Evolutionary conservation across 495 filamentous ascomycete genomes (phyloP).

Genomic region (Daldinia loculata): DNA sequence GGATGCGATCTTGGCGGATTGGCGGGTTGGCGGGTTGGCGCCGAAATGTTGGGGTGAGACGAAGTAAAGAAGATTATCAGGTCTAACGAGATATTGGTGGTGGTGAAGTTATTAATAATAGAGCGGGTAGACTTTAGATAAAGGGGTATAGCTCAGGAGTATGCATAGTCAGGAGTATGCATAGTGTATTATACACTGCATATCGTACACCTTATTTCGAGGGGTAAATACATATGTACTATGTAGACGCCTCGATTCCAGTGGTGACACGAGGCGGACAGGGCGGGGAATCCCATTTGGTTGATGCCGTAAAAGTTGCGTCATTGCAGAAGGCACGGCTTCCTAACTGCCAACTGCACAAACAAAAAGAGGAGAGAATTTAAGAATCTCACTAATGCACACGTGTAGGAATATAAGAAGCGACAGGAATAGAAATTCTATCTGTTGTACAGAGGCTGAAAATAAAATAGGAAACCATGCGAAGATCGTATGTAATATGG

Average conservation of each 20-base stretch:
- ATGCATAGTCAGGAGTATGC: background rate
- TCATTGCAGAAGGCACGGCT: slow-evolving; percentile 17
- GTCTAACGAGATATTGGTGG: background rate
- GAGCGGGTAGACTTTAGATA: background rate
- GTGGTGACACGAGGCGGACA: background rate
- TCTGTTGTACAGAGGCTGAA: slow-evolving; percentile 7
- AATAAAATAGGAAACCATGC: background rate
- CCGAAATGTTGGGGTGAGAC: slow-evolving; percentile 8
- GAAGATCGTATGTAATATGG: background rate
- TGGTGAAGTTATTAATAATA: background rate
- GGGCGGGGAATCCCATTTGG: slow-evolving; percentile 2
- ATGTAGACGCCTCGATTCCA: background rate
- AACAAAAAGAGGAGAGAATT: slow-evolving; percentile 1
- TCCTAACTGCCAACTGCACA: slow-evolving; percentile 1
- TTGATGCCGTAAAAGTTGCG: slow-evolving; percentile 41
- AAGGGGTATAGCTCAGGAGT: background rate
- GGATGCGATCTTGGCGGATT: slow-evolving; percentile 10
- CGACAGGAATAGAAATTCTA: slow-evolving; percentile 11
- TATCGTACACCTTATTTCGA: background rate
- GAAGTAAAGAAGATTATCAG: background rate
- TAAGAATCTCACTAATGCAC: slow-evolving; percentile 2
- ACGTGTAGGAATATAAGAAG: slow-evolving; percentile 3
- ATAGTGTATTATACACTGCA: background rate
- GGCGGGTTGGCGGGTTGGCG: slow-evolving; percentile 14
- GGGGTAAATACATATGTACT: background rate